Percentiles rank a stretch among this genome's conserved stretches.
phyloP scores from a whole-genome alignment of 345 rosid species.

The Jatropha curcas region DNA sequence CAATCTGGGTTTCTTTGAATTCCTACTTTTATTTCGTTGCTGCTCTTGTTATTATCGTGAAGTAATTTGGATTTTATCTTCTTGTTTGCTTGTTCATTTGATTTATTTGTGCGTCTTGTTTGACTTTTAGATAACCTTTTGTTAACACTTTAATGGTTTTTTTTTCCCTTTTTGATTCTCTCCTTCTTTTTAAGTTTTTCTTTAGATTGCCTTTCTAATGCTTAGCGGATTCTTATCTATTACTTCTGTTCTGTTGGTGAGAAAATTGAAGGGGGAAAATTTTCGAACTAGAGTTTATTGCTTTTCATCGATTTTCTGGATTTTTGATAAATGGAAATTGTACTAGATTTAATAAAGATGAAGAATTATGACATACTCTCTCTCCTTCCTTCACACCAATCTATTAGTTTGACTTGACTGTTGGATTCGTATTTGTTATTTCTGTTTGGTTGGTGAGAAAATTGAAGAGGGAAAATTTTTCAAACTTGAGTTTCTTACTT shows the following conservation, averaged over 20 bases:
- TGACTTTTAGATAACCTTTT: conserved; percentile 5
- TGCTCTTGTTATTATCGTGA: background rate
- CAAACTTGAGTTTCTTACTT: background rate
- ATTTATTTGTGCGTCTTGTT: background rate
- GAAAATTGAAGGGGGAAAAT: conserved; percentile 14
- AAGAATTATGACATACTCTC: background rate
- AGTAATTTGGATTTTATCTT: background rate
- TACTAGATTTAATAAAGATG: background rate
- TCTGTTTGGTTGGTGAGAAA: conserved; percentile 24
- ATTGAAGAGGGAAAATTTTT: background rate
- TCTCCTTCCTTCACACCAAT: background rate
- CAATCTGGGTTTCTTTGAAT: conserved; percentile 1
- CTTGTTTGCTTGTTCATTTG: background rate
- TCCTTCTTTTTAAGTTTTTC: background rate
- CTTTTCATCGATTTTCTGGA: background rate
- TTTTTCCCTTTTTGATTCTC: conserved; percentile 6
- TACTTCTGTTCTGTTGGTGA: conserved; percentile 17
- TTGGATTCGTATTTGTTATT: conserved; percentile 3
- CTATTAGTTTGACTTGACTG: too few relatives aligned
- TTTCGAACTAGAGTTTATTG: background rate
- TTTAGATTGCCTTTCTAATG: background rate
- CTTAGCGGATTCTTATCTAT: conserved; percentile 6
- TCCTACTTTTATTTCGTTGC: background rate
- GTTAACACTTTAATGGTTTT: background rate
- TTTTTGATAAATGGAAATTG: background rate